Evolutionary conservation across 1,284 basidiomycete genomes (phyloP).

Genomic region (Malassezia yamatoensis): DNA sequence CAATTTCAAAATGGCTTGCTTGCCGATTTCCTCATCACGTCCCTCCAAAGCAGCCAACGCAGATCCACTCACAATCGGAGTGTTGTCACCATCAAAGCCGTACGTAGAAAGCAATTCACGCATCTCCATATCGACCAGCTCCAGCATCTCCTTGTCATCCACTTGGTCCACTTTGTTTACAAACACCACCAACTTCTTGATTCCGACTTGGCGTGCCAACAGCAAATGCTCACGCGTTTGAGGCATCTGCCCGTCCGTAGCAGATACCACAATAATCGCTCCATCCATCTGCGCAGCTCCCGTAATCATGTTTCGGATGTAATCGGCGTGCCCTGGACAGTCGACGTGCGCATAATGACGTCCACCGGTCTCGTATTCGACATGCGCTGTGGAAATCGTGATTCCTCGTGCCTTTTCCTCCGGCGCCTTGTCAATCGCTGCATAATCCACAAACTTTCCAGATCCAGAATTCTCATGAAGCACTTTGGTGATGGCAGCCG

Average conservation of each 20-base stretch:
- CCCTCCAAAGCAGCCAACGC: slow-evolving; percentile 90
- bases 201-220: slow-evolving; percentile 92
- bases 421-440: slow-evolving; percentile 98
- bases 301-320: slow-evolving; percentile 83
- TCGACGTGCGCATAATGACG: slow-evolving; percentile 99
- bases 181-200: slow-evolving; percentile 96
- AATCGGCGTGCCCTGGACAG: slow-evolving; percentile 63
- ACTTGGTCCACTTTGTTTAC: slow-evolving; percentile 99
- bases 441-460: slow-evolving; percentile 94
- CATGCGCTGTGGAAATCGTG: slow-evolving; percentile 78
- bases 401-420: slow-evolving; percentile 99
- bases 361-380: slow-evolving; percentile 83
- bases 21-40: slow-evolving; percentile 67
- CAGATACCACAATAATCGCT: slow-evolving; percentile 68
- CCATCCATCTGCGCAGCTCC: slow-evolving; percentile 96
- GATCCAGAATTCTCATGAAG: slow-evolving; percentile 64
- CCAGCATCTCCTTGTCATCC: slow-evolving; percentile 93
- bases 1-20: slow-evolving; percentile 70
- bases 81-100: slow-evolving; percentile 91
- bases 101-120: slow-evolving; percentile 77
- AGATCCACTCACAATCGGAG: slow-evolving; percentile 92
- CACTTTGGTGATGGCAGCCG: slow-evolving; percentile 95
- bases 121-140: slow-evolving; percentile 99
- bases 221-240: slow-evolving; percentile 97
- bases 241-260: slow-evolving; percentile 99